Evolutionary conservation across 106 monocot species (phyloP).

Genomic region (Chionographis japonica): DNA sequence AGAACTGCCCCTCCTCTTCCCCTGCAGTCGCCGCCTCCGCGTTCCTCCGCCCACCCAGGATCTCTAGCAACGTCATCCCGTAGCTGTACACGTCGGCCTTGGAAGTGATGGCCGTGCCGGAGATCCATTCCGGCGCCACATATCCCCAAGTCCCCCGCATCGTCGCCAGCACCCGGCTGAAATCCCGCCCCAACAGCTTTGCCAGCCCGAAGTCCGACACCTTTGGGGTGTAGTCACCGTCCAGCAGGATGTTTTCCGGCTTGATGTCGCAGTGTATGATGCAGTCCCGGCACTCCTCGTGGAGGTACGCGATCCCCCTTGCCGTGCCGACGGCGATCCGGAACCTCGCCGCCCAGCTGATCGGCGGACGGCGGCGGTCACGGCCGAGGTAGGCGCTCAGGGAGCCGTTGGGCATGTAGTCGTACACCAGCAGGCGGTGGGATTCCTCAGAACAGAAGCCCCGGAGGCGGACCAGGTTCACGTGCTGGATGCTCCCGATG

Average conservation of each 20-base stretch:
- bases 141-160: constrained; percentile 62
- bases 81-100: constrained; percentile 74
- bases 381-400: constrained; percentile 42
- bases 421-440: constrained; percentile 56
- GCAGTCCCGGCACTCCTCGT: constrained; percentile 57
- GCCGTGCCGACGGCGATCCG: constrained; percentile 42
- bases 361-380: neutral
- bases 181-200: constrained; percentile 49
- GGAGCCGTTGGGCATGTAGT: constrained; percentile 51
- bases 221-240: constrained; percentile 24
- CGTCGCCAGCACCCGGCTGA: constrained; percentile 40
- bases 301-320: constrained; percentile 46
- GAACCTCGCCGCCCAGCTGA: constrained; percentile 35
- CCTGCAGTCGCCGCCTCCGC: constrained; percentile 13
- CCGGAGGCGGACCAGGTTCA: constrained; percentile 55
- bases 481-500: constrained; percentile 57
- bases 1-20: constrained; percentile 30
- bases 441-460: constrained; percentile 59
- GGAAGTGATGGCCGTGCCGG: constrained; percentile 43
- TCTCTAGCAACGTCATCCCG: constrained; percentile 63
- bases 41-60: constrained; percentile 47
- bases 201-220: constrained; percentile 64
- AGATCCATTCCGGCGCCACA: constrained; percentile 72
- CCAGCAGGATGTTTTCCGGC: constrained; percentile 65
- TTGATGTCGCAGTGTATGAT: constrained; percentile 70